These are phyloP conservation scores for Plasmodium billcollinsi DNA, from an alignment of 169 alveolate species.

Conservation along the genomic window DNA sequence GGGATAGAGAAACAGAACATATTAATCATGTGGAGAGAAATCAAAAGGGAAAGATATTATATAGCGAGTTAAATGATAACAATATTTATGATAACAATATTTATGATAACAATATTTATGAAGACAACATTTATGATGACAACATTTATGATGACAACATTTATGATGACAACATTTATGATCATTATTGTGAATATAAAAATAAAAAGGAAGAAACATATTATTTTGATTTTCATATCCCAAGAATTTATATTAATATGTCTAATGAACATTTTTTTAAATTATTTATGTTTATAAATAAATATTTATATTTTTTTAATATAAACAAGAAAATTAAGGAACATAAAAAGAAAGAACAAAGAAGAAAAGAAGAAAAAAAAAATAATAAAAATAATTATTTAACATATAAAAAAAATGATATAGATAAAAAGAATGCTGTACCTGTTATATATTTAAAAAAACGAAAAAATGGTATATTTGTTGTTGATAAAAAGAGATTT, in stretches of 20 bases:
- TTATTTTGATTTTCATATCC: background rate
- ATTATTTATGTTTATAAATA: constrained; percentile 28
- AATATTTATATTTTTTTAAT: constrained; percentile 9
- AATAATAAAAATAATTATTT: background rate
- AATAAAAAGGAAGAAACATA: background rate
- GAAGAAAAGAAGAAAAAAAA: background rate
- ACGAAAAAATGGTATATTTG: background rate
- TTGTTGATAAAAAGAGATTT: background rate
- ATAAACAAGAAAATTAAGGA: constrained; percentile 2
- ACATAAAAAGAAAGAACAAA: background rate
- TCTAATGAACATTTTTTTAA: constrained; percentile 11
- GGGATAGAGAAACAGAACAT: background rate
- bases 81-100: no score
- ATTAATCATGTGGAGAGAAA: no score
- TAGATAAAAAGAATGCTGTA: background rate
- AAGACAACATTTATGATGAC: no score
- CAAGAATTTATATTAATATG: constrained; percentile 8
- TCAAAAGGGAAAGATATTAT: no score
- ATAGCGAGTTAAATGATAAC: no score
- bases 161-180: no score
- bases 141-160: no score
- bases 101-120: no score
- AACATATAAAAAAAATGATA: background rate
- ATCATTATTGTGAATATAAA: no score
- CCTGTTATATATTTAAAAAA: background rate